phyloP scores from a whole-genome alignment of 177 flowering plant species.

The Telopea speciosissima region DNA sequence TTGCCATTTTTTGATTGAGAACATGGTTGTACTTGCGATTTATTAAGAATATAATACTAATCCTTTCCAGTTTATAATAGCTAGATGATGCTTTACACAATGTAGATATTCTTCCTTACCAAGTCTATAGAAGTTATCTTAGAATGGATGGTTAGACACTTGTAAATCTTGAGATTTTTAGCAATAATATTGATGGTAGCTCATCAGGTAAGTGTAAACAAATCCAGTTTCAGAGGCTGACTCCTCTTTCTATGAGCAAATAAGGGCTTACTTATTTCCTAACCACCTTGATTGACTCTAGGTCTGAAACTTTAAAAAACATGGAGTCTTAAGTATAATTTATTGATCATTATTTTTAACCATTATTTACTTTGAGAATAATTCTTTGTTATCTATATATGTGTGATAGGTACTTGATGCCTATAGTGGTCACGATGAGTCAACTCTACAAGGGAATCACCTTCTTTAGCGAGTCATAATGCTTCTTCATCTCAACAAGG shows the following conservation, averaged over 20 bases:
- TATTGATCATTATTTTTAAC: no score
- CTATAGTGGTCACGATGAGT: no score
- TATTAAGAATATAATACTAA: conserved; percentile 6
- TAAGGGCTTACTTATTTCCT: neutral
- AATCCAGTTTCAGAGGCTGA: neutral
- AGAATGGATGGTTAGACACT: conserved; percentile 97
- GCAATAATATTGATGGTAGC: conserved; percentile 84
- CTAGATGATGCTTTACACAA: conserved; percentile 66
- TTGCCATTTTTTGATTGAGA: neutral
- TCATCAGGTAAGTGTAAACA: conserved; percentile 50
- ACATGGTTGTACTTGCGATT: neutral
- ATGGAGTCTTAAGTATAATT: no score
- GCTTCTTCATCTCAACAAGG: no score
- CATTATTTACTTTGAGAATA: no score
- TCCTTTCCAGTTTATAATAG: conserved; percentile 30
- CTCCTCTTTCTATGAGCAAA: neutral
- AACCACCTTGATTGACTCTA: no score
- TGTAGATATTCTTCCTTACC: conserved; percentile 71
- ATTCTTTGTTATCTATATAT: no score
- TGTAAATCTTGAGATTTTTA: conserved; percentile 87
- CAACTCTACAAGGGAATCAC: no score
- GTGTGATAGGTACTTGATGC: no score
- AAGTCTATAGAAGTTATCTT: conserved; percentile 70
- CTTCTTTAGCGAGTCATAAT: no score
- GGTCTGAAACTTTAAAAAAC: no score